phyloP scores from a whole-genome alignment of 2,329 filamentous ascomycete genomes.

The Colletotrichum ledebouriae region DNA sequence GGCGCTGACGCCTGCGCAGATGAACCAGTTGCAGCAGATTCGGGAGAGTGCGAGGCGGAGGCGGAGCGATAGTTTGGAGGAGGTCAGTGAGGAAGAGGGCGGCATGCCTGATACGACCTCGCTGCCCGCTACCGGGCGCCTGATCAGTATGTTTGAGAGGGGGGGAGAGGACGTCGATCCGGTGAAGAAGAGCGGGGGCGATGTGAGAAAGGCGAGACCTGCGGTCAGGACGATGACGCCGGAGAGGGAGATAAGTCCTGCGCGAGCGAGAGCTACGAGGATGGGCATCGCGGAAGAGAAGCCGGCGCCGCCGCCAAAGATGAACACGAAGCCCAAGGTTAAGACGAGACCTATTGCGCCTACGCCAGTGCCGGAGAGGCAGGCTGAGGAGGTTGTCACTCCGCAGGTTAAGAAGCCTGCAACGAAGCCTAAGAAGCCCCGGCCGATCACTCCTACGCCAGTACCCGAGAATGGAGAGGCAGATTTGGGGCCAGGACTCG shows the following conservation, averaged over 20 bases:
- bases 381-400: background rate
- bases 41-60: slow-evolving; percentile 28
- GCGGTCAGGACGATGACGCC: slow-evolving; percentile 51
- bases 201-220: slow-evolving; percentile 33
- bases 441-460: slow-evolving; percentile 11
- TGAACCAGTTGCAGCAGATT: slow-evolving; percentile 37
- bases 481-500: background rate
- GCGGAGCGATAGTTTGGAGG: slow-evolving; percentile 50
- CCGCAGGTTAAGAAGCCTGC: slow-evolving; percentile 14
- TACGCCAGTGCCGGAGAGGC: background rate
- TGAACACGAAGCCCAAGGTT: slow-evolving; percentile 46
- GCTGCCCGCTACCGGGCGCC: slow-evolving; percentile 72
- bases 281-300: slow-evolving; percentile 21
- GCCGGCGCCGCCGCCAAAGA: background rate
- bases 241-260: slow-evolving; percentile 48
- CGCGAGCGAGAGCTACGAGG: slow-evolving; percentile 30
- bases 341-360: slow-evolving; percentile 43
- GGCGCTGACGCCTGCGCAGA: slow-evolving; percentile 33
- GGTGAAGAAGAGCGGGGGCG: slow-evolving; percentile 50
- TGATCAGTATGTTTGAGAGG: slow-evolving; percentile 77
- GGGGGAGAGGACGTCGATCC: slow-evolving; percentile 47
- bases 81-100: slow-evolving; percentile 47
- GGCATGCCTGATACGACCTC: slow-evolving; percentile 66
- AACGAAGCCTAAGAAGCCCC: slow-evolving; percentile 7
- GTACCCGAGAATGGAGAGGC: background rate